Percentiles rank a stretch among this genome's conserved stretches.
Conservation (phyloP, 805 yeast genomes). For the Kodamaea neixiangensis region DNA sequence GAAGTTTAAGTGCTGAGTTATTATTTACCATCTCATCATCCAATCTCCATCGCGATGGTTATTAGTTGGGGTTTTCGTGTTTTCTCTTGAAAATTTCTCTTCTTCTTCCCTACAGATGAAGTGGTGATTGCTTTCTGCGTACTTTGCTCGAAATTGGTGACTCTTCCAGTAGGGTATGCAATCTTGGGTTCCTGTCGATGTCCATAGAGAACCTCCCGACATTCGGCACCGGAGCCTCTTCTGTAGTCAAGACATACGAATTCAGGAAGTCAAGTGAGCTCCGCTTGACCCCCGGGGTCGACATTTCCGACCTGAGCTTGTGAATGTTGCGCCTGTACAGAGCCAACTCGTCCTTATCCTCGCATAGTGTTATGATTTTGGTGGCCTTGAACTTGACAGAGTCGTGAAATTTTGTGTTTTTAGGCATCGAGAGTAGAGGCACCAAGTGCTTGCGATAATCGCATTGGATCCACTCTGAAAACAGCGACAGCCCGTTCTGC, state of each 20-base stretch:
- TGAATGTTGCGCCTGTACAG: slow-evolving; percentile 45
- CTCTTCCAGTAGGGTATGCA: slow-evolving; percentile 4
- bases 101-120: too few relatives aligned
- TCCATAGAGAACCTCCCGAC: neutral
- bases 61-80: too few relatives aligned
- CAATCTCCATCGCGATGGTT: too few relatives aligned
- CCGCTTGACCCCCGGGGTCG: slow-evolving; percentile 35
- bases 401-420: slow-evolving; percentile 20
- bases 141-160: neutral
- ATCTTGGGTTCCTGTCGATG: neutral
- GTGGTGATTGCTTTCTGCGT: neutral
- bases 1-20: too few relatives aligned
- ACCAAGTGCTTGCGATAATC: slow-evolving; percentile 15
- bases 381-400: slow-evolving; percentile 41
- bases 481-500: slow-evolving; percentile 55
- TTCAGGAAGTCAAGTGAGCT: slow-evolving; percentile 8
- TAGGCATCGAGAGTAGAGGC: slow-evolving; percentile 19
- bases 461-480: slow-evolving; percentile 45
- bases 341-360: slow-evolving; percentile 33
- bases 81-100: too few relatives aligned
- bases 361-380: slow-evolving; percentile 31
- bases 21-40: too few relatives aligned
- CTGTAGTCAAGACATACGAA: slow-evolving; percentile 21
- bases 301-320: slow-evolving; percentile 42
- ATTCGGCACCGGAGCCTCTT: neutral